Percentiles rank a stretch among this genome's conserved stretches.
phyloP scores from a whole-genome alignment of 1,139 yeast genomes.

The Candida sanyaensis region DNA sequence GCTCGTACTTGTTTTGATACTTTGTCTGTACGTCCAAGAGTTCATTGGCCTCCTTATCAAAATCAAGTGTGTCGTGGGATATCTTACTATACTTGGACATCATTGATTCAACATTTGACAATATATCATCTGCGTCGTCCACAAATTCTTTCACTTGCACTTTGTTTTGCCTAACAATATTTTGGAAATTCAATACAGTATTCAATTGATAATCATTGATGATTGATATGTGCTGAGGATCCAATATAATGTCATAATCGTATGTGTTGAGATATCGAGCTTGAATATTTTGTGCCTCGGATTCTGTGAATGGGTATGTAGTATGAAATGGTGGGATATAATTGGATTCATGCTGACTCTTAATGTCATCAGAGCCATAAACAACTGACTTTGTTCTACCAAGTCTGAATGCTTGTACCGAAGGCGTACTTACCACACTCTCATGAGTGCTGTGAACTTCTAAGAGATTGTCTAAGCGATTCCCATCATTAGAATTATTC shows the following conservation, averaged over 20 bases:
- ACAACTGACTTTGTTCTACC: constrained; percentile 21
- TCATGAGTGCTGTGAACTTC: neutral
- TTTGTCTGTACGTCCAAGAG: constrained; percentile 54
- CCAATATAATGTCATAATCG: constrained; percentile 39
- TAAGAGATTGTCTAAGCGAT: constrained; percentile 12
- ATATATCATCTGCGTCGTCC: constrained; percentile 41
- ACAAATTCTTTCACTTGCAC: constrained; percentile 39
- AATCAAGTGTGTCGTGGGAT: constrained; percentile 59
- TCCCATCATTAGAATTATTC: constrained; percentile 19
- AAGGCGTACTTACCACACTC: constrained; percentile 1
- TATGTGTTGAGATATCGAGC: constrained; percentile 31
- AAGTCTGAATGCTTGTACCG: constrained; percentile 6
- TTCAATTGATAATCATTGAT: constrained; percentile 34
- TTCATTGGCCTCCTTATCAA: constrained; percentile 58
- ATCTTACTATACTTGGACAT: constrained; percentile 56
- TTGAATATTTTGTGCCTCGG: constrained; percentile 38
- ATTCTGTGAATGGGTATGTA: constrained; percentile 37
- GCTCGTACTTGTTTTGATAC: constrained; percentile 44
- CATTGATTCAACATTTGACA: constrained; percentile 43
- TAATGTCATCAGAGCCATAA: neutral
- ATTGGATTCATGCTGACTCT: neutral
- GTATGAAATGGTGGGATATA: neutral
- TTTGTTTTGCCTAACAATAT: constrained; percentile 36
- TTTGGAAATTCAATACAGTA: constrained; percentile 39
- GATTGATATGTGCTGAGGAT: constrained; percentile 29